Evolutionary conservation across 305 asterid species (phyloP), one percentile per base, ranked within the genome.

Genomic region (Vinca major): DNA sequence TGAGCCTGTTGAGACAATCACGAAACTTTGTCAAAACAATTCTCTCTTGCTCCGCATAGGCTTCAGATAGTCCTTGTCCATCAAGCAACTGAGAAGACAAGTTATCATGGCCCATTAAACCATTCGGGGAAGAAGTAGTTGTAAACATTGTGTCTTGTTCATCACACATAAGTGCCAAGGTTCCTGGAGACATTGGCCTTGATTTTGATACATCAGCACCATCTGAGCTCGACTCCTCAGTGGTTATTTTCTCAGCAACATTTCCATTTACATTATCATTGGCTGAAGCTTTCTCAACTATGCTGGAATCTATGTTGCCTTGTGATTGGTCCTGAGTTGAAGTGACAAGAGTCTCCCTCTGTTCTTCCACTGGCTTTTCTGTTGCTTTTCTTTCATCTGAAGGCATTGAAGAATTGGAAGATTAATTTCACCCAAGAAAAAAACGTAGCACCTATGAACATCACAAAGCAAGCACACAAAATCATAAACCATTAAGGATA

Each of bases 111-210:
- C 71, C 84, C 56, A 39, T 83, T 57, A 79, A 75, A 37, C 85
- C 86, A 81, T 82, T 82, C 6, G 84, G 67, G 70, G 92, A 77
- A 85, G 87, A 74, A 76, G 73, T 73, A 66, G 73, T 66, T 47
- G 86, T 52, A 80, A 90, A 92, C 89, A 88, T 78, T 11, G 88
- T 71, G 73, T 87, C 96, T 75, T 82, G 85, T 76, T 93, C 99
- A 19, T 93, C 96, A 50, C 99, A 93, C 96, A 93, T 87, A 71
- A 93, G 83, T 63, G 99, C 99, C 80, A 91, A 82, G 33, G 97
- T 93, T 73, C 96, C 91, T 16, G 97, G 99, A 65, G 99, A 93
- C 92, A 85, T 84, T 50, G 96, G 95, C 79, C 91, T 82, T 80
- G 84, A 80, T 81, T 81, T 88, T 49, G 95, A 79, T 67, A 77